These are phyloP conservation scores for Citrus medica DNA, from an alignment of 345 rosid species.

Conservation along the genomic window DNA sequence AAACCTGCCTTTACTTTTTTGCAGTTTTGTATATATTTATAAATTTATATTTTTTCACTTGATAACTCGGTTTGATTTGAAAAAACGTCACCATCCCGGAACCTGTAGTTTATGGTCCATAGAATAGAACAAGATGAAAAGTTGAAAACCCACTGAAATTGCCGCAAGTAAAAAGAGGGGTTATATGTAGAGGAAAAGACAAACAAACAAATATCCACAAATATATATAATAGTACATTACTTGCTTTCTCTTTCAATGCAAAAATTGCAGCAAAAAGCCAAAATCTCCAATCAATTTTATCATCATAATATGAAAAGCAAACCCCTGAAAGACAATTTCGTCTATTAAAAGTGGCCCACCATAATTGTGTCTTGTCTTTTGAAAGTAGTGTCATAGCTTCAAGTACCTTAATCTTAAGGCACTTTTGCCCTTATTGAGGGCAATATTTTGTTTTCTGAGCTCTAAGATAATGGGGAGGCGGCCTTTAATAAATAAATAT, in stretches of 20 bases:
- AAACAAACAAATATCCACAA: not conserved
- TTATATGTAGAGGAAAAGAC: not conserved
- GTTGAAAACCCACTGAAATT: not conserved
- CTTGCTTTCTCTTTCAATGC: not conserved
- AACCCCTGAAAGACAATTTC: not conserved
- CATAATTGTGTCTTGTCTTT: not conserved
- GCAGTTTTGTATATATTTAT: not conserved
- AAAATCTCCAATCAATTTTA: conserved; percentile 36
- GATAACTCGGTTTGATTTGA: not conserved
- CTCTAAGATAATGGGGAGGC: not conserved
- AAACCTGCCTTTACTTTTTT: not conserved
- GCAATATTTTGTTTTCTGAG: not conserved
- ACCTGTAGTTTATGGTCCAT: conserved; percentile 22
- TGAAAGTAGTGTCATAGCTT: too few species aligned
- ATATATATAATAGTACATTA: not conserved
- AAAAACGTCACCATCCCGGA: conserved; percentile 24
- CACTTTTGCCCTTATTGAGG: not conserved
- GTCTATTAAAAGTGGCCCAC: conserved; percentile 17
- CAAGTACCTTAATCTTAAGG: not conserved
- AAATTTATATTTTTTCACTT: not conserved
- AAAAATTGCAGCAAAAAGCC: conserved; percentile 31
- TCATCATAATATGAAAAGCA: not conserved
- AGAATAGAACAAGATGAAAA: conserved; percentile 9
- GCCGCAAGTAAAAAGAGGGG: not conserved
- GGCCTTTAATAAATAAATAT: too few species aligned